A percentile compares a stretch with the other conserved stretches of the same genome.
These are phyloP conservation scores for Gastrolobium bilobum DNA, from an alignment of 306 rosid species.

Conservation along the genomic window DNA sequence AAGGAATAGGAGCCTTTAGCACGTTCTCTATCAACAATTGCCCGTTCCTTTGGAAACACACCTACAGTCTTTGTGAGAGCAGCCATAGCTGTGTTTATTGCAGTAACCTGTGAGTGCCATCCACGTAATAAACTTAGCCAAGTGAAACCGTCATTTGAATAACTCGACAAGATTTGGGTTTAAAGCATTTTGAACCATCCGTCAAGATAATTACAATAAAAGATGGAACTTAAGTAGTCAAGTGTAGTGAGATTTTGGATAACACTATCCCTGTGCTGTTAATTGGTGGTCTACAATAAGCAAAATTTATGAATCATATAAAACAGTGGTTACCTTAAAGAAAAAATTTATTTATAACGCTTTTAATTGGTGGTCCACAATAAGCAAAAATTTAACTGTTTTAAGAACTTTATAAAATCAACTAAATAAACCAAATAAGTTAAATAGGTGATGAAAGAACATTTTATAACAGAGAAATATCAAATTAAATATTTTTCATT, in stretches of 20 bases:
- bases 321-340: no score
- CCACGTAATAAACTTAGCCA: slow-evolving; percentile 43
- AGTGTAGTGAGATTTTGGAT: slow-evolving; percentile 36
- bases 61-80: slow-evolving; percentile 96
- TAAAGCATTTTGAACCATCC: slow-evolving; percentile 25
- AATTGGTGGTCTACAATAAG: slow-evolving; percentile 16
- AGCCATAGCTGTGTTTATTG: slow-evolving; percentile 97
- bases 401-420: slow-evolving; percentile 19
- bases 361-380: slow-evolving; percentile 24
- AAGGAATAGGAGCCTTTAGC: slow-evolving; percentile 84
- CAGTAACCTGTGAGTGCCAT: slow-evolving; percentile 79
- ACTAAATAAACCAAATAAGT: slow-evolving; percentile 15
- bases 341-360: not conserved
- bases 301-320: not conserved
- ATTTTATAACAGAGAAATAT: not conserved
- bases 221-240: slow-evolving; percentile 37
- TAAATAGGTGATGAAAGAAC: not conserved
- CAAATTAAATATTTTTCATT: slow-evolving; percentile 9
- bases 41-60: slow-evolving; percentile 90
- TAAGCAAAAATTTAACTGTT: slow-evolving; percentile 15
- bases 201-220: slow-evolving; percentile 40
- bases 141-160: slow-evolving; percentile 32
- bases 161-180: slow-evolving; percentile 30
- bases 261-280: slow-evolving; percentile 32
- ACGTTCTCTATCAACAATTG: slow-evolving; percentile 93